These are phyloP conservation scores for Pinus taeda DNA, from an alignment of 75 land plant genomes.

Conservation along the genomic window DNA sequence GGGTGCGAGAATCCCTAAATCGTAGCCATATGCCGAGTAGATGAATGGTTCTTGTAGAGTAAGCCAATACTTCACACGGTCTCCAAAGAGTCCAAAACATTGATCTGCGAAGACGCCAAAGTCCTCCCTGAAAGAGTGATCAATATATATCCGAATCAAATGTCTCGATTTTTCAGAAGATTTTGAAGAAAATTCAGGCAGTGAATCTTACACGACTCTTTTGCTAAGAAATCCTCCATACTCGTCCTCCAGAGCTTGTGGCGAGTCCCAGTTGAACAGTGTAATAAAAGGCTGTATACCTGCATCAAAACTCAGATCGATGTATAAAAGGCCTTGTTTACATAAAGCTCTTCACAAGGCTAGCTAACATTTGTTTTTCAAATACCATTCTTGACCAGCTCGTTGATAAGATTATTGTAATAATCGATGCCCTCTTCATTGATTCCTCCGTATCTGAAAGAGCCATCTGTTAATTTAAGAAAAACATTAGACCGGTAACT, in stretches of 20 bases:
- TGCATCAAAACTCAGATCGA: not conserved
- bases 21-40: not conserved
- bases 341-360: not conserved
- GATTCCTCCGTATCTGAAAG: constrained; percentile 10
- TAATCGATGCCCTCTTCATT: constrained; percentile 5
- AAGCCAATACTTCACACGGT: constrained; percentile 16
- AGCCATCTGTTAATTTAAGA: not conserved
- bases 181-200: not conserved
- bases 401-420: constrained; percentile 20
- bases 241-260: constrained; percentile 20
- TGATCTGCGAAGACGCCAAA: not conserved
- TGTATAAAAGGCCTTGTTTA: not conserved
- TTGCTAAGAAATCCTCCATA: constrained; percentile 19
- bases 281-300: constrained; percentile 32
- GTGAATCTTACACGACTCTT: constrained; percentile 17
- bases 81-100: constrained; percentile 9
- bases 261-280: constrained; percentile 30
- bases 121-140: not conserved
- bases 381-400: not conserved
- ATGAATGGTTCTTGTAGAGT: constrained; percentile 3
- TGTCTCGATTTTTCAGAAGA: too few relatives aligned
- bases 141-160: too few relatives aligned
- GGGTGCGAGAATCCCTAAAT: not conserved
- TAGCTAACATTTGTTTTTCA: not conserved
- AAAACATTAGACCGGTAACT: too few relatives aligned